A percentile compares a stretch with the other conserved stretches of the same genome.
Evolutionary conservation across 192 early-diverging fungal species (phyloP).

Genomic region (Coemansia sp.): DNA sequence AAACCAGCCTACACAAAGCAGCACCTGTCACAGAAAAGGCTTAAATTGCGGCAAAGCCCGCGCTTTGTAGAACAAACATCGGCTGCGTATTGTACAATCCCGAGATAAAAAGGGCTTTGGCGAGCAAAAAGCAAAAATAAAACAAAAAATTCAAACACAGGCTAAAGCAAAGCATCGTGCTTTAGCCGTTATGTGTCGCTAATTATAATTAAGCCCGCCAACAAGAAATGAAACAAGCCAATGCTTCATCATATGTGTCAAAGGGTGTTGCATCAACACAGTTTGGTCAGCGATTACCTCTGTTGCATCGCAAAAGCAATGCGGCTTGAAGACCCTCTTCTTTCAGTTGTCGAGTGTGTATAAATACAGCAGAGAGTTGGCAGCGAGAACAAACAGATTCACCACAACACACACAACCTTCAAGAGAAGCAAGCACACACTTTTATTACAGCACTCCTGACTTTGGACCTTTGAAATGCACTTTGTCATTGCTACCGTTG

Average conservation of each 20-base stretch:
- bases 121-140: too few relatives aligned
- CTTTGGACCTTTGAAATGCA: neutral
- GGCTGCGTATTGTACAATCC: neutral
- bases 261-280: too few relatives aligned
- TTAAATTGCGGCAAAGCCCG: neutral
- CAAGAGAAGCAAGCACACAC: neutral
- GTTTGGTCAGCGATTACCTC: too few relatives aligned
- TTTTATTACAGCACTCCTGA: neutral
- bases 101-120: too few relatives aligned
- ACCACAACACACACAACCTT: neutral
- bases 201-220: too few relatives aligned
- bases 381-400: neutral
- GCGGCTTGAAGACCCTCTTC: too few relatives aligned
- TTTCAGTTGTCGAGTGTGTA: neutral
- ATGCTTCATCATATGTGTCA: too few relatives aligned
- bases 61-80: neutral
- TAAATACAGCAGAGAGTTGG: neutral
- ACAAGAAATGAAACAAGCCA: too few relatives aligned
- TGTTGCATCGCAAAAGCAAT: too few relatives aligned
- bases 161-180: too few relatives aligned
- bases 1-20: neutral
- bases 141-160: too few relatives aligned
- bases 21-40: neutral
- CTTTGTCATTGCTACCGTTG: neutral
- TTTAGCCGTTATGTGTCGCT: too few relatives aligned